Evolutionary conservation across 352 stramenopile species (phyloP), one percentile per base, ranked within the genome.

Genomic region (Globisporangium iwayamae): DNA sequence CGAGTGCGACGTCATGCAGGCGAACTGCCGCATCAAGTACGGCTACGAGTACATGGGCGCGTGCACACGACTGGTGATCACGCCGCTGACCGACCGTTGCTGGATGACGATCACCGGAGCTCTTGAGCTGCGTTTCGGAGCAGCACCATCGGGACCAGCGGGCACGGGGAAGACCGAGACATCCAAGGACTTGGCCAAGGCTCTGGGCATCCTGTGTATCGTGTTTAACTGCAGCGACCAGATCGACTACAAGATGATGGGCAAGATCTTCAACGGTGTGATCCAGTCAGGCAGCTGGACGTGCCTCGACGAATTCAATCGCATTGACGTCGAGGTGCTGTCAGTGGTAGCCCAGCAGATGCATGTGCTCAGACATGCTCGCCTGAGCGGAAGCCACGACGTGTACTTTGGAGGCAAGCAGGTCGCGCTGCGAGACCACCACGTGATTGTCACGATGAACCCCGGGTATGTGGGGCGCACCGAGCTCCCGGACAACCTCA

Each of bases 151-250:
- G 4, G 92, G 91, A 20, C 89, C 92, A 11, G 89, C 91, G 10
- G 92, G 91, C 20, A 98, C 91, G 3, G 85, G 92, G 3, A 98
- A 98, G 67, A 98, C 94, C 0, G 94, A 98, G 72, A 98, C 93
- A 1, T 97, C 89, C 0, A 98, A 98, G 68, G 94, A 98, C 70
- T 71, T 98, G 16, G 93, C 90, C 10, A 91, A 95, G 65, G 90
- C 84, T 1, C 74, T 98, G 1, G 93, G 89, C 1, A 94, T 97
- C 32, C 80, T 96, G 0, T 98, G 91, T 62, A 97, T 98, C 62
- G 94, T 98, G 18, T 98, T 98, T 68, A 98, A 98, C 67, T 98
- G 95, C 76, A 97, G 86, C 34, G 94, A 98, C 63, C 92, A 98
- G 73, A 98, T 98, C 76, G 97, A 90, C 63, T 92, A 90, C 70